A percentile compares a stretch with the other conserved stretches of the same genome.
Evolutionary conservation across 371 early-diverging fungal species (phyloP).

Genomic region (Mucor indicus): DNA sequence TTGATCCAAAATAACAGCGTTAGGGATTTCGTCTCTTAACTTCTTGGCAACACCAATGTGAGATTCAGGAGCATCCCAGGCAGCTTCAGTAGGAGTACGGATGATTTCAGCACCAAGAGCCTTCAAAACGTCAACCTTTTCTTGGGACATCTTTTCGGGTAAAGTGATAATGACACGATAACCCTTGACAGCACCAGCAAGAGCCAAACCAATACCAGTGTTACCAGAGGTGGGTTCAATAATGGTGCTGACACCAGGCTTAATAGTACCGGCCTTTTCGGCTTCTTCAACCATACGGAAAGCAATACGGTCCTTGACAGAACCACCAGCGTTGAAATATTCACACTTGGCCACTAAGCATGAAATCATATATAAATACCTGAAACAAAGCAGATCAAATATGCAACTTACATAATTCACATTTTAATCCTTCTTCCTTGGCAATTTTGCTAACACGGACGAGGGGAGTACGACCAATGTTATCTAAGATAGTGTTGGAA

Average conservation of each 20-base stretch:
- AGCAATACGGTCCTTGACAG: constrained; percentile 97
- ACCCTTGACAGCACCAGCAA: constrained; percentile 95
- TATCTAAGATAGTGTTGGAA: constrained; percentile 79
- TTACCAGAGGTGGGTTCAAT: constrained; percentile 21
- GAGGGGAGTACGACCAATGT: constrained; percentile 95
- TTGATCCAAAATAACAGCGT: constrained; percentile 95
- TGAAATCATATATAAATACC: background rate
- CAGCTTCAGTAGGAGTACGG: constrained; percentile 97
- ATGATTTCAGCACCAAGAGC: constrained; percentile 96
- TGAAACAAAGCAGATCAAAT: background rate
- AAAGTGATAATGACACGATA: constrained; percentile 95
- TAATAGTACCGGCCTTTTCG: constrained; percentile 85
- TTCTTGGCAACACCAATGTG: constrained; percentile 95
- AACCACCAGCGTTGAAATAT: constrained; percentile 97
- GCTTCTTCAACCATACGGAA: constrained; percentile 94
- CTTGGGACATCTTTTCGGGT: constrained; percentile 98
- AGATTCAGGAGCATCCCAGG: constrained; percentile 96
- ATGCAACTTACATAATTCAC: constrained; percentile 79
- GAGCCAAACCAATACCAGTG: constrained; percentile 58
- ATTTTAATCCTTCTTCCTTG: constrained; percentile 83
- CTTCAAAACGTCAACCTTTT: constrained; percentile 96
- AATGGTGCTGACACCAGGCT: constrained; percentile 84
- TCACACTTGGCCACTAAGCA: constrained; percentile 92
- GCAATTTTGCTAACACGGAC: constrained; percentile 88
- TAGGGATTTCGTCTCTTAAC: constrained; percentile 88